Base-by-base conservation (phyloP, 305 asterid species). In the Fraxinus platypoda region DNA sequence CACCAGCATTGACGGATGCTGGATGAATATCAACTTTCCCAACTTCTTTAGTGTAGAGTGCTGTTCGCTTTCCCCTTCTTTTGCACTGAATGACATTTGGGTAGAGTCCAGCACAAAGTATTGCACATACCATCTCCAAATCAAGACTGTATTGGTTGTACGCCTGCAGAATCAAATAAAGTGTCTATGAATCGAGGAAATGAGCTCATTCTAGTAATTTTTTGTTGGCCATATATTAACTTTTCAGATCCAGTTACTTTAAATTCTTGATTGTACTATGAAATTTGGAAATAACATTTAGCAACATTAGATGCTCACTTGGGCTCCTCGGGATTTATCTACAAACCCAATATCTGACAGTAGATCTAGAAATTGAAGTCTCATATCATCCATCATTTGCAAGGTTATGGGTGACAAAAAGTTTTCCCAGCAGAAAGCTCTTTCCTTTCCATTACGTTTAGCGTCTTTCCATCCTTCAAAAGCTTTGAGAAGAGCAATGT, bases 1-100 rank as follows among this genome's bases (percentile, higher is more conserved):
- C 93, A 1, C 88, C 87, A 57, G 99, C 98, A 76, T 95, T 95
- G 23, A 92, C 99, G 2, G 99, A 95, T 62, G 90, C 95, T 15
- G 99, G 99, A 83, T 95, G 99, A 86, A 95, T 90, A 72, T 92
- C 98, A 4, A 95, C 98, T 82, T 87, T 90, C 80, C 99, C 99
- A 17, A 92, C 98, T 78, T 95, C 99, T 85, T 91, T 94, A 6
- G 96, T 91, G 88, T 89, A 94, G 33, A 95, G 83, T 30, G 93
- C 95, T 8, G 94, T 93, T 72, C 99, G 90, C 80, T 94, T 95
- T 86, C 99, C 98, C 84, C 94, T 90, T 86, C 98, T 86, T 86
- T 94, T 94, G 91, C 99, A 95, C 88, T 95, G 98, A 83, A 93
- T 98, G 37, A 95, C 98, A 79, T 95, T 95, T 33, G 98, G 99